These are phyloP conservation scores for Malus asiatica DNA, from an alignment of 306 rosid species.

Conservation along the genomic window DNA sequence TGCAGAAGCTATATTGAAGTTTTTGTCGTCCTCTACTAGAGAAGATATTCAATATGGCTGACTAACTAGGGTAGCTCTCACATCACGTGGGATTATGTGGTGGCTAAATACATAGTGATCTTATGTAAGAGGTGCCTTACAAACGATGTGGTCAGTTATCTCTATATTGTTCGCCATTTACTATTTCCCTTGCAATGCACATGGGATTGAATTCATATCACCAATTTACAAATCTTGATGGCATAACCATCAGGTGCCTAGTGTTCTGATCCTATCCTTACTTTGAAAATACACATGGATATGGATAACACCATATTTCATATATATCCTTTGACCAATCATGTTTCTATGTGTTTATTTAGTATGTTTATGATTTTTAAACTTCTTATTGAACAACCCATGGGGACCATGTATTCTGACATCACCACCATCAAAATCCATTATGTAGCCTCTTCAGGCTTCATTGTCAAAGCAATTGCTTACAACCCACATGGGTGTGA, in stretches of 20 bases:
- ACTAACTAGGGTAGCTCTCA: too few species aligned
- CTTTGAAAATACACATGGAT: not conserved
- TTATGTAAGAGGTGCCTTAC: too few species aligned
- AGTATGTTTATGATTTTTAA: not conserved
- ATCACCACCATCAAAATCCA: not conserved
- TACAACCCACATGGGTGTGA: slow-evolving; percentile 16
- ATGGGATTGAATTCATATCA: not conserved
- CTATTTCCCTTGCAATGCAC: not conserved
- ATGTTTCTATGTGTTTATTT: not conserved
- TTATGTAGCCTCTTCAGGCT: not conserved
- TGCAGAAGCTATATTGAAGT: too few species aligned
- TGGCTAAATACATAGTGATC: too few species aligned
- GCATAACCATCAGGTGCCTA: not conserved
- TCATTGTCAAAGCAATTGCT: slow-evolving; percentile 2
- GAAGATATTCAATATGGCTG: too few species aligned
- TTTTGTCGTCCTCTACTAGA: too few species aligned
- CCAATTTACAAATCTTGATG: not conserved
- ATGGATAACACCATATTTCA: not conserved
- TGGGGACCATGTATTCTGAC: slow-evolving; percentile 4
- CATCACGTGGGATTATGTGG: too few species aligned
- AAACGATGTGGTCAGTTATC: too few species aligned
- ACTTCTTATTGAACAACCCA: not conserved
- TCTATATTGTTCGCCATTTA: too few species aligned
- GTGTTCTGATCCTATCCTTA: not conserved
- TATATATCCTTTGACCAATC: not conserved